phyloP scores from a whole-genome alignment of 1,139 yeast species.

The Kluyveromyces marxianus region DNA sequence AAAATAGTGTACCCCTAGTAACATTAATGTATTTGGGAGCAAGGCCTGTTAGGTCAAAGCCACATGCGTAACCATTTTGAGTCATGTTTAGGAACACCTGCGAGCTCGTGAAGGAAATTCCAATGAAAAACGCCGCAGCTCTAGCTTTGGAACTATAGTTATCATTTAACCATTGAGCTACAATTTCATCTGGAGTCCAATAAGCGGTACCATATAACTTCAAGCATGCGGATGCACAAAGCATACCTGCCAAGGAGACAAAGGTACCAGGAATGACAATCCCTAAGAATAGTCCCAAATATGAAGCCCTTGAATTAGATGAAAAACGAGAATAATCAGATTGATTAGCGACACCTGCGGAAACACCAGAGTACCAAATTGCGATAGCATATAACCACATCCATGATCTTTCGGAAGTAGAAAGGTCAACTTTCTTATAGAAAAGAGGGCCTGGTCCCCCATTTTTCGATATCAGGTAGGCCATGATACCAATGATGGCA shows the following conservation, averaged over 20 bases:
- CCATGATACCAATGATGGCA: constrained; percentile 11
- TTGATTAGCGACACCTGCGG: constrained; percentile 38
- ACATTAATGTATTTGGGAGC: constrained; percentile 34
- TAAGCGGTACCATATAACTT: constrained; percentile 28
- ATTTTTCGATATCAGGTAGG: constrained; percentile 17
- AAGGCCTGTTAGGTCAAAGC: constrained; percentile 37
- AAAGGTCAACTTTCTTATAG: constrained; percentile 18
- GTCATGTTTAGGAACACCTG: constrained; percentile 33
- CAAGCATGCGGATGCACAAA: constrained; percentile 31
- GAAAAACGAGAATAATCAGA: constrained; percentile 40
- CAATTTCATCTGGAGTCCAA: constrained; percentile 34
- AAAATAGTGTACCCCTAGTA: constrained; percentile 33
- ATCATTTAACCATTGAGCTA: constrained; percentile 29
- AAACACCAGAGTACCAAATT: constrained; percentile 32
- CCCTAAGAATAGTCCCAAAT: constrained; percentile 25
- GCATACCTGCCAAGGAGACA: constrained; percentile 36
- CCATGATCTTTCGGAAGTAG: constrained; percentile 18
- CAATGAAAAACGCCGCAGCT: constrained; percentile 36
- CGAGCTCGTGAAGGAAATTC: constrained; percentile 31
- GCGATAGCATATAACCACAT: constrained; percentile 29
- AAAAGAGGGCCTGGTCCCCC: constrained; percentile 18
- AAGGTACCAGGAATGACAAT: constrained; percentile 31
- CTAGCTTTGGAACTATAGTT: constrained; percentile 31
- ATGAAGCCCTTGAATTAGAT: constrained; percentile 16
- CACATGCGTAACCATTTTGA: constrained; percentile 37